A percentile compares a stretch with the other conserved stretches of the same genome.
Conservation (phyloP, 371 early-diverging fungal genomes). For the Syncephalastrum racemosum region DNA sequence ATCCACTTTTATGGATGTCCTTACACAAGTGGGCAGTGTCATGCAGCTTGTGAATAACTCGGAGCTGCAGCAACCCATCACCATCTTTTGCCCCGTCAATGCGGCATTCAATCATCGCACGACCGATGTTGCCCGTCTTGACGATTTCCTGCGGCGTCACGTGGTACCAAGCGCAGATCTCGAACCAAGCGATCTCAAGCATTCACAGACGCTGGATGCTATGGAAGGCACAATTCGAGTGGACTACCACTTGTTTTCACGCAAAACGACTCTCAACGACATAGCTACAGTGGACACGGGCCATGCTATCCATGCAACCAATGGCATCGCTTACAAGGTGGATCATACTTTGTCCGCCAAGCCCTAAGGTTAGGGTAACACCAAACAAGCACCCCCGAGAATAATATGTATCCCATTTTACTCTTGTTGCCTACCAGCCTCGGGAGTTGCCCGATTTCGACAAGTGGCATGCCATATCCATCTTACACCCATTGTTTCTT, state of each 20-base stretch:
- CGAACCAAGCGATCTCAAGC: conserved; percentile 15
- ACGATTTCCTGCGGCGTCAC: conserved; percentile 36
- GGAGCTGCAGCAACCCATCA: conserved; percentile 21
- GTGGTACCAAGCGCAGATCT: conserved; percentile 33
- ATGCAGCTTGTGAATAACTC: conserved; percentile 35
- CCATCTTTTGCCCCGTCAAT: conserved; percentile 46
- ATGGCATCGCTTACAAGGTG: conserved; percentile 50
- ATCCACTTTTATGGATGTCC: conserved; percentile 46
- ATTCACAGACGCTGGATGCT: conserved; percentile 23
- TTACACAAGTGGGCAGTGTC: conserved; percentile 36
- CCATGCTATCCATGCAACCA: conserved; percentile 34
- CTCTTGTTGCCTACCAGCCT: conserved; percentile 7
- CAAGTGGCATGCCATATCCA: too few relatives aligned
- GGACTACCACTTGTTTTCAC: conserved; percentile 26
- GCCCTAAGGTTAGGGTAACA: background rate
- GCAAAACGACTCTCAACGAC: conserved; percentile 27
- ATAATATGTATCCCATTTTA: background rate
- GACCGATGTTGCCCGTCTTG: conserved; percentile 13
- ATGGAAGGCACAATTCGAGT: conserved; percentile 29
- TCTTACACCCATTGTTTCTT: too few relatives aligned
- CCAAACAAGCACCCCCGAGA: too few relatives aligned
- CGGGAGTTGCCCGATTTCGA: conserved; percentile 11
- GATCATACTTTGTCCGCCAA: conserved; percentile 30
- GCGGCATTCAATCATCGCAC: conserved; percentile 29
- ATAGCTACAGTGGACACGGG: conserved; percentile 27